Evolutionary conservation across 768 basidiomycete species (phyloP).

Genomic region (Rhodosporidiobolus sp.): DNA sequence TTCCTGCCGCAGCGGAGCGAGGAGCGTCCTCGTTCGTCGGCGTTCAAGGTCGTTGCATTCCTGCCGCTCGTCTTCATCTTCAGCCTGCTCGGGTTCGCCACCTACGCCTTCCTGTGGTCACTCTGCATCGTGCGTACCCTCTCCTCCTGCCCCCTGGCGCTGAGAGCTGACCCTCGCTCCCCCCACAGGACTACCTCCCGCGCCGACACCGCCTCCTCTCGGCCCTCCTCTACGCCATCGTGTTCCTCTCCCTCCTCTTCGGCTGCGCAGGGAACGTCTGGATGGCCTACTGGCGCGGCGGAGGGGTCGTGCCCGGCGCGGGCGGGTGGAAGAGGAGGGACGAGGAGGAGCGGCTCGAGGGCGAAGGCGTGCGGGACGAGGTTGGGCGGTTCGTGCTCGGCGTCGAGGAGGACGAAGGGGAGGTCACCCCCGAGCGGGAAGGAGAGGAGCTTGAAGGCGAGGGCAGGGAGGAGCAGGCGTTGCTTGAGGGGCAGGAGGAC

Average conservation of each 20-base stretch:
- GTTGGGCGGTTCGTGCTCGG: background rate
- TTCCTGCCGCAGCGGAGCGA: background rate
- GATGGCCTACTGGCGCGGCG: slow-evolving; percentile 17
- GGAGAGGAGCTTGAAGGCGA: background rate
- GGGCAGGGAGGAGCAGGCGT: background rate
- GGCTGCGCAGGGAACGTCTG: slow-evolving; percentile 10
- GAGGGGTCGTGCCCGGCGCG: slow-evolving; percentile 12
- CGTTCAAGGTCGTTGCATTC: background rate
- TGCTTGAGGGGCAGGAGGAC: background rate
- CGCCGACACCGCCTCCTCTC: background rate
- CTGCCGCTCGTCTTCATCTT: slow-evolving; percentile 23
- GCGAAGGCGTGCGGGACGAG: background rate
- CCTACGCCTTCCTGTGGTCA: slow-evolving; percentile 8
- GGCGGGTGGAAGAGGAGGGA: background rate
- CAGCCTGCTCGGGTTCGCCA: slow-evolving; percentile 8
- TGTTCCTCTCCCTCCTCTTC: background rate
- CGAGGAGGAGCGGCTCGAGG: slow-evolving; percentile 1
- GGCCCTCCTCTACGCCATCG: background rate
- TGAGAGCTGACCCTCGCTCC: background rate
- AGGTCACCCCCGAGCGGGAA: background rate
- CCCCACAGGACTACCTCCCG: slow-evolving; percentile 12
- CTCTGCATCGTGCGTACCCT: slow-evolving; percentile 11
- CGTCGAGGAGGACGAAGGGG: background rate
- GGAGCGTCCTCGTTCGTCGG: background rate
- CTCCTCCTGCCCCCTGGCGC: too few species aligned